Percentiles rank a stretch among this genome's conserved stretches.
Conservation (phyloP, 2,329 filamentous ascomycete species). For the Madurella mycetomatis region DNA sequence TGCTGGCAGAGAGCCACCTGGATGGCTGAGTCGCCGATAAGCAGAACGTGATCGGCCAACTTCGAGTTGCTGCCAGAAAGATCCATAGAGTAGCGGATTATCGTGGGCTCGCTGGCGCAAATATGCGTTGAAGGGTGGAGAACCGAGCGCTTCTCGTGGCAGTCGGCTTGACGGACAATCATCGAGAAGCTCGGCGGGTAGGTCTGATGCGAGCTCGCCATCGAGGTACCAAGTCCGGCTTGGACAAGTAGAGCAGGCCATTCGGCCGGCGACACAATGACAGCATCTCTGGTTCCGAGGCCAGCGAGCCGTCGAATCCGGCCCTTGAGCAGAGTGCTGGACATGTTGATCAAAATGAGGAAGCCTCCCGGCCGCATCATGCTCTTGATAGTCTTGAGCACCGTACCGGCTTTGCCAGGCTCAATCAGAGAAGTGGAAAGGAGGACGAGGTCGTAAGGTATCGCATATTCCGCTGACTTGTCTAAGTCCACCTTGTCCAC, state of each 20-base stretch:
- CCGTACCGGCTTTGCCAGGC: neutral
- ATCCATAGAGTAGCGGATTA: too few relatives aligned
- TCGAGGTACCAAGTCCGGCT: constrained; percentile 32
- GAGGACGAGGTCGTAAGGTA: constrained; percentile 27
- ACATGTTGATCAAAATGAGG: constrained; percentile 29
- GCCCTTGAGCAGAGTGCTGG: constrained; percentile 20
- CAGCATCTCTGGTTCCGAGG: neutral
- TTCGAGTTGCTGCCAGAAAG: neutral
- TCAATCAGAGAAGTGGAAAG: constrained; percentile 25
- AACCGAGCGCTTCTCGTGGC: constrained; percentile 22
- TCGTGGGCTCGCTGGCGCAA: too few relatives aligned
- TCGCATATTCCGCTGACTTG: constrained; percentile 3
- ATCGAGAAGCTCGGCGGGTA: constrained; percentile 33
- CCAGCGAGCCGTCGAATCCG: constrained; percentile 18
- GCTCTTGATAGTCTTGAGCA: constrained; percentile 15
- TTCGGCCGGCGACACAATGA: constrained; percentile 27
- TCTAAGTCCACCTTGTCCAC: constrained; percentile 24
- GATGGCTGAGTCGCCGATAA: constrained; percentile 29
- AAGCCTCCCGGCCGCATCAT: constrained; percentile 32
- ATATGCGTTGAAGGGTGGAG: constrained; percentile 16
- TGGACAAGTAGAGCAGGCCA: constrained; percentile 33
- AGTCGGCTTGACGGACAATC: constrained; percentile 35
- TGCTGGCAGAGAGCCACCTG: constrained; percentile 22
- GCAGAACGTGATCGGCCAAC: constrained; percentile 28
- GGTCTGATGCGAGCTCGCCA: constrained; percentile 32